Evolutionary conservation across 345 rosid genomes (phyloP), one percentile per base, ranked within the genome.

Genomic region (Aethionema arabicum): DNA sequence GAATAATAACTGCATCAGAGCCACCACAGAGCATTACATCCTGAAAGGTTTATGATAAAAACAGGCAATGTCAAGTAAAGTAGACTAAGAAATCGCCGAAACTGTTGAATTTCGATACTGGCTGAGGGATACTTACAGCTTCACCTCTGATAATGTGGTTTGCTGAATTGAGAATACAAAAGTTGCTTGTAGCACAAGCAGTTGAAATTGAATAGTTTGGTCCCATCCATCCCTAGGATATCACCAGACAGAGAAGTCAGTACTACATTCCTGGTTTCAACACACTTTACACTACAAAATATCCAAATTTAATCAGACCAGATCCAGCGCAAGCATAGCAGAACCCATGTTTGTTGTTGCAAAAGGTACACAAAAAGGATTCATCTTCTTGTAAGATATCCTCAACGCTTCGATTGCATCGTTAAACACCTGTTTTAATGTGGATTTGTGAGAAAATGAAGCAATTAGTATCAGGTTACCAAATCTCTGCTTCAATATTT

Each of bases 261-360:
- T 40, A 7, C 40, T 4, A 47, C 32, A 40, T 11, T 46, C 31
- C 40, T 32, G 32, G 49, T 44, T 54, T 48, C 52, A 37, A 32
- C 13, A 43, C 61, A 44, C 44, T 32, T 29, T 7, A 54, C 32
- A 57, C 56, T 39, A 54, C 35, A 70, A 15, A 32, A 51, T 51
- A 48, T 44, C 10, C 16, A 65, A 67, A 72, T 48, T 55, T 59
- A 31, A 63, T 72, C 80, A 63, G 55, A 88, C 98, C 88, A 92
- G 85, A 79, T 92, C 98, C 86, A 92, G 81, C 21, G 95, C 98
- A 54, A 92, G 95, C 95, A 92, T 86, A 10, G 98, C 98, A 63
- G 98, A 92, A 70, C 98, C 98, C 98, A 92, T 92, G 73, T 92
- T 92, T 65, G 98, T 86, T 61, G 96, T 87, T 3, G 98, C 96